Conservation (phyloP, 2,329 filamentous ascomycete genomes). For the Talaromyces sp. region DNA sequence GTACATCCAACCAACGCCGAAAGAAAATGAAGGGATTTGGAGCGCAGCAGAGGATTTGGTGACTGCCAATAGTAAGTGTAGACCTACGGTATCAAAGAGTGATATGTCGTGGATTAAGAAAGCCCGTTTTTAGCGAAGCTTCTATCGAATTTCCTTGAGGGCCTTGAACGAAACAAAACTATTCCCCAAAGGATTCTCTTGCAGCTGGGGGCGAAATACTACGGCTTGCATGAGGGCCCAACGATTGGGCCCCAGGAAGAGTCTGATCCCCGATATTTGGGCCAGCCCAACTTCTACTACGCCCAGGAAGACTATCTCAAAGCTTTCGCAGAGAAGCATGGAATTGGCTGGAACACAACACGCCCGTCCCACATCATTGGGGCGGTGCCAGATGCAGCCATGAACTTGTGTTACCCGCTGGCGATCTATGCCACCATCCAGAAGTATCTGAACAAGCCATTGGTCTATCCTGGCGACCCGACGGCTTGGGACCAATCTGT, state of each 20-base stretch:
- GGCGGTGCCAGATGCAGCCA: conserved; percentile 52
- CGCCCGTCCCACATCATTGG: conserved; percentile 55
- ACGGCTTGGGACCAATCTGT: conserved; percentile 48
- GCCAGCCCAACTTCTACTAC: conserved; percentile 60
- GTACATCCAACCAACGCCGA: too few relatives aligned
- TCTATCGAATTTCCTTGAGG: too few relatives aligned
- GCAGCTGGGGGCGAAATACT: too few relatives aligned
- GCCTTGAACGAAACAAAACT: too few relatives aligned
- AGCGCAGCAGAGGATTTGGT: too few relatives aligned
- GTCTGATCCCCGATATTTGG: conserved; percentile 44
- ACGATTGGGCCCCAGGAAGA: conserved; percentile 46
- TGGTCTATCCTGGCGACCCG: conserved; percentile 51
- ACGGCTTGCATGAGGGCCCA: too few relatives aligned
- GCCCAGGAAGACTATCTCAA: conserved; percentile 55
- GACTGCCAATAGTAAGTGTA: too few relatives aligned
- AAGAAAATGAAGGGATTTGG: too few relatives aligned
- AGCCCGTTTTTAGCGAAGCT: too few relatives aligned
- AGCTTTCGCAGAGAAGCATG: conserved; percentile 44
- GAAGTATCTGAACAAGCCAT: conserved; percentile 42
- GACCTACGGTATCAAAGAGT: too few relatives aligned
- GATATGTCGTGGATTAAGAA: too few relatives aligned
- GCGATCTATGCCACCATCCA: conserved; percentile 55
- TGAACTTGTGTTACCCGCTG: conserved; percentile 54
- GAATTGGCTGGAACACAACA: conserved; percentile 50
- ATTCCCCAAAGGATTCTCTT: too few relatives aligned